Conservation (phyloP, 2,329 filamentous ascomycete species). For the Colletotrichum sp. region DNA sequence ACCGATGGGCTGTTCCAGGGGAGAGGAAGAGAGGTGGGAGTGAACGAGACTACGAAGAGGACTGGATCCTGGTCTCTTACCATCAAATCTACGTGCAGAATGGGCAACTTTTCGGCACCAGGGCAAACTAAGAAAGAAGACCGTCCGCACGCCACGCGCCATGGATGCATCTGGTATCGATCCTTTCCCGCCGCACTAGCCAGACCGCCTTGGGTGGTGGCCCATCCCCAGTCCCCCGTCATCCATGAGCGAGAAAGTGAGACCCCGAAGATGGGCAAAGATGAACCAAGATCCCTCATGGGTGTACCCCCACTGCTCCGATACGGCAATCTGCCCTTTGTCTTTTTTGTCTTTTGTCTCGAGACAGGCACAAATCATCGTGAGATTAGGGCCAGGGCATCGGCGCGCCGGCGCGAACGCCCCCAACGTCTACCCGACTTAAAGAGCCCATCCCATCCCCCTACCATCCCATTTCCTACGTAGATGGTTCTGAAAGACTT, state of each 20-base stretch:
- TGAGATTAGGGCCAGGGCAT: slow-evolving; percentile 16
- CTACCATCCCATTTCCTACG: not conserved
- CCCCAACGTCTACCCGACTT: not conserved
- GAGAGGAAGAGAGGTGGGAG: not conserved
- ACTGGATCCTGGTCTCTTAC: not conserved
- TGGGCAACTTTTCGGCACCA: not conserved
- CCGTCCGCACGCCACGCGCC: not conserved
- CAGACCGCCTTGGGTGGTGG: not conserved
- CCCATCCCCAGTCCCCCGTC: not conserved
- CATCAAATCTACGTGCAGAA: not conserved
- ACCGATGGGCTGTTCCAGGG: not conserved
- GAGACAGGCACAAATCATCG: slow-evolving; percentile 5
- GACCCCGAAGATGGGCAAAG: not conserved
- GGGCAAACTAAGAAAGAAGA: not conserved
- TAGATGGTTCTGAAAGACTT: not conserved
- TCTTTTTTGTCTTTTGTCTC: not conserved
- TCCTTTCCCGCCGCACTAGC: not conserved
- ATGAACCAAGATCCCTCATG: not conserved
- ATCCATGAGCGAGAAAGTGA: not conserved
- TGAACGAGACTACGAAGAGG: not conserved
- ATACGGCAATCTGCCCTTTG: not conserved
- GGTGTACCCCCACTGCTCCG: not conserved
- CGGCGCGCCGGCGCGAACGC: not conserved
- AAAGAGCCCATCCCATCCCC: not conserved
- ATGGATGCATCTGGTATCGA: not conserved